These are phyloP conservation scores for Suillus subalutaceus DNA, from an alignment of 768 basidiomycete species.

Conservation along the genomic window DNA sequence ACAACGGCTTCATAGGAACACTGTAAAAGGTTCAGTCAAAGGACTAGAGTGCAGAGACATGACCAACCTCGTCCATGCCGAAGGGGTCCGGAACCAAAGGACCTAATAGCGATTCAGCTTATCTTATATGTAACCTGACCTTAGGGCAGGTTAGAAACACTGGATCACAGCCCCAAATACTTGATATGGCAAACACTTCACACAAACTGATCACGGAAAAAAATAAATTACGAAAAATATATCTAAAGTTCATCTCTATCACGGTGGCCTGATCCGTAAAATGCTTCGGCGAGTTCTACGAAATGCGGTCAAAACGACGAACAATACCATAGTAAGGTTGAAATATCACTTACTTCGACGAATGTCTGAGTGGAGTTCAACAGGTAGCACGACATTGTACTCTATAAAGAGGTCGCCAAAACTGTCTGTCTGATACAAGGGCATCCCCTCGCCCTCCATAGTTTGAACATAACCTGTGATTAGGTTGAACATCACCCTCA, in stretches of 20 bases:
- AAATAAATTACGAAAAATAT: not conserved
- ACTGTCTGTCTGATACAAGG: slow-evolving; percentile 55
- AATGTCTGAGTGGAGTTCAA: slow-evolving; percentile 64
- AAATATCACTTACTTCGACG: slow-evolving; percentile 67
- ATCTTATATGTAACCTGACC: slow-evolving; percentile 18
- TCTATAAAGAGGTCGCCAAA: slow-evolving; percentile 90
- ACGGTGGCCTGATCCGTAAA: slow-evolving; percentile 40
- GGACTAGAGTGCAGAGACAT: not conserved
- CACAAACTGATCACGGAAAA: not conserved
- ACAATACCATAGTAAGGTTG: not conserved
- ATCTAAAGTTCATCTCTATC: slow-evolving; percentile 44
- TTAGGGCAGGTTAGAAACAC: slow-evolving; percentile 37
- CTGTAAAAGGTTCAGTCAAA: not conserved
- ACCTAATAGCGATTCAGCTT: not conserved
- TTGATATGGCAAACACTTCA: not conserved
- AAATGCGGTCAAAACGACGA: slow-evolving; percentile 8
- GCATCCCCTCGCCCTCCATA: slow-evolving; percentile 90
- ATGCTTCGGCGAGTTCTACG: slow-evolving; percentile 60
- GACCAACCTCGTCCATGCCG: slow-evolving; percentile 19
- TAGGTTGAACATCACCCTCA: not conserved
- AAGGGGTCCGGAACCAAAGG: slow-evolving; percentile 35
- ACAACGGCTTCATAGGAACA: slow-evolving; percentile 4
- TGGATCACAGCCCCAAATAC: slow-evolving; percentile 8
- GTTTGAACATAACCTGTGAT: slow-evolving; percentile 77
- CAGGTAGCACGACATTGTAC: slow-evolving; percentile 90